A percentile compares a stretch with the other conserved stretches of the same genome.
Conservation (phyloP, 768 basidiomycete genomes). For the Mycena amicta region DNA sequence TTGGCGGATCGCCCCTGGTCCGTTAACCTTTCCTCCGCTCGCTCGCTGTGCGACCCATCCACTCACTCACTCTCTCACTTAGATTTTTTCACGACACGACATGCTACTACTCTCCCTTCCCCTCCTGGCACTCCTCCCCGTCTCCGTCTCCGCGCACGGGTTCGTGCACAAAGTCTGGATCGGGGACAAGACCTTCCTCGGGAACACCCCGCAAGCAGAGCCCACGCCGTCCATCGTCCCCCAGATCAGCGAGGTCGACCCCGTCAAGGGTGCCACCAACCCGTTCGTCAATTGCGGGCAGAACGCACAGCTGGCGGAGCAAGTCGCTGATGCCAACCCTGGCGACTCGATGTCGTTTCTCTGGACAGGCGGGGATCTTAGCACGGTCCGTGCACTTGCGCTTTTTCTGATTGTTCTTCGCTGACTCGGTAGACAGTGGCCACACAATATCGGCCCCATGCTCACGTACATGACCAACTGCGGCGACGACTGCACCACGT, state of each 20-base stretch:
- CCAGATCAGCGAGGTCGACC: constrained; percentile 38
- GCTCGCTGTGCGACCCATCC: constrained; percentile 14
- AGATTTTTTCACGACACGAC: constrained; percentile 7
- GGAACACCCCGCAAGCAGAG: constrained; percentile 34
- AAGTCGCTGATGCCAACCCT: constrained; percentile 59
- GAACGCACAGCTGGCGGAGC: constrained; percentile 48
- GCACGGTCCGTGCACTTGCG: constrained; percentile 11
- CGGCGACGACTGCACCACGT: constrained; percentile 44
- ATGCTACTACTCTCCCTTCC: constrained; percentile 33
- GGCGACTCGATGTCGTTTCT: constrained; percentile 56
- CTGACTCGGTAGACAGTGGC: constrained; percentile 14
- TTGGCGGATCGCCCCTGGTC: background rate
- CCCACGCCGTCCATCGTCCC: constrained; percentile 41
- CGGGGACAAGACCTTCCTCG: constrained; percentile 40
- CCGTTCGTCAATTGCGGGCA: constrained; percentile 62
- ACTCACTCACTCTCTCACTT: constrained; percentile 10
- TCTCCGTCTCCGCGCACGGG: constrained; percentile 48
- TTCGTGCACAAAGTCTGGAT: constrained; percentile 41
- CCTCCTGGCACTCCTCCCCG: constrained; percentile 35
- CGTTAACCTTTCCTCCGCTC: constrained; percentile 1
- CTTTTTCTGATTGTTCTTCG: background rate
- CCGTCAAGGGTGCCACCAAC: constrained; percentile 60
- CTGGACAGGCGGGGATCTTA: constrained; percentile 52
- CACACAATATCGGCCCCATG: constrained; percentile 50
- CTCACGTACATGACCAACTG: constrained; percentile 57